Evolutionary conservation across 805 yeast genomes (phyloP).

Genomic region (Ogataea angusta): DNA sequence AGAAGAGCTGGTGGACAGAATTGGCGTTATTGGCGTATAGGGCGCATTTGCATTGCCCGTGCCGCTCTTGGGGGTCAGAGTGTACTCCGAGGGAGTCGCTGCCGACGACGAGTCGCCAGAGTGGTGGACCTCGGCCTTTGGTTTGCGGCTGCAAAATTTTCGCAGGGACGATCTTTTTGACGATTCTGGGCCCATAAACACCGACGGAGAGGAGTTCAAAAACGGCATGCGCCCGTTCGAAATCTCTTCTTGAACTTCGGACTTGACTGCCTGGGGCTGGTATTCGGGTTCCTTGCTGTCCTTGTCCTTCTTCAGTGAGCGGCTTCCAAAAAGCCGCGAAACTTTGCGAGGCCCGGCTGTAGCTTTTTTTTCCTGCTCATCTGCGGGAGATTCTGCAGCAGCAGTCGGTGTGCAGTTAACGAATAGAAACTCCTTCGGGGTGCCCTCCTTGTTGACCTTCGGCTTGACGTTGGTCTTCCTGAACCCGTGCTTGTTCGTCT

Average conservation of each 20-base stretch:
- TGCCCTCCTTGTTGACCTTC: conserved; percentile 31
- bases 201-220: conserved; percentile 3
- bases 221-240: conserved; percentile 8
- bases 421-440: conserved; percentile 32
- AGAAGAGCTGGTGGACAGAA: conserved; percentile 25
- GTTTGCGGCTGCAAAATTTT: conserved; percentile 17
- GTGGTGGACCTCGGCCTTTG: conserved; percentile 10
- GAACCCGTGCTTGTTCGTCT: conserved; percentile 28
- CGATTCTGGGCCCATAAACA: background rate
- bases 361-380: conserved; percentile 15
- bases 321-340: conserved; percentile 20
- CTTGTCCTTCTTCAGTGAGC: conserved; percentile 16
- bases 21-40: conserved; percentile 25
- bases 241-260: conserved; percentile 1
- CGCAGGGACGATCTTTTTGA: conserved; percentile 15
- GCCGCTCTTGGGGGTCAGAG: conserved; percentile 11
- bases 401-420: conserved; percentile 31
- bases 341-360: conserved; percentile 16
- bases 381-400: conserved; percentile 2
- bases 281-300: conserved; percentile 4
- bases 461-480: conserved; percentile 30
- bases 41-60: conserved; percentile 6
- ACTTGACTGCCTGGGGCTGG: background rate
- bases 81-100: conserved; percentile 10
- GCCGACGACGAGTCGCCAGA: background rate